A percentile compares a stretch with the other conserved stretches of the same genome.
Evolutionary conservation across 352 stramenopile species (phyloP).

Genomic region (Phytophthora pinifolia): DNA sequence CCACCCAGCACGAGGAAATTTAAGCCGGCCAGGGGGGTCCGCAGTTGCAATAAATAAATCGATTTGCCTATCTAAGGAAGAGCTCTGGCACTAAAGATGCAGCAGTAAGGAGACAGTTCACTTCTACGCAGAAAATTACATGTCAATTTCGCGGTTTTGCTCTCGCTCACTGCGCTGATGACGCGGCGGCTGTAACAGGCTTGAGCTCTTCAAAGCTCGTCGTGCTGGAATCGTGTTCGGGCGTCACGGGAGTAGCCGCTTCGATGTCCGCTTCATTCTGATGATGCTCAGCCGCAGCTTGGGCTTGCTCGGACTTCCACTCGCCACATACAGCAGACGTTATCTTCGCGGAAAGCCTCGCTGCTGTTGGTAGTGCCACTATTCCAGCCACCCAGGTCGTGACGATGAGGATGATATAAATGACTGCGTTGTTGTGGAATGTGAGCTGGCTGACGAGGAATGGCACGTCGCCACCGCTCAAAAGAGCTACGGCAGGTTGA

Average conservation of each 20-base stretch:
- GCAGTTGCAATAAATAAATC: no score
- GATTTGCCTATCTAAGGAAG: no score
- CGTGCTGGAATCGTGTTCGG: not conserved
- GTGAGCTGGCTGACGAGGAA: not conserved
- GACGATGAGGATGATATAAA: slow-evolving; percentile 1
- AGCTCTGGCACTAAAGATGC: no score
- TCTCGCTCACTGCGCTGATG: not conserved
- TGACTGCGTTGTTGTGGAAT: slow-evolving; percentile 3
- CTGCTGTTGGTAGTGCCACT: slow-evolving; percentile 1
- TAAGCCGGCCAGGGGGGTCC: no score
- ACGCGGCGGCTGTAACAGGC: not conserved
- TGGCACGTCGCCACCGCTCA: not conserved
- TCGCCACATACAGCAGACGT: slow-evolving; percentile 9
- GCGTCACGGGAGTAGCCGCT: not conserved
- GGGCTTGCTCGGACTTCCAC: not conserved
- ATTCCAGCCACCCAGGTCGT: slow-evolving; percentile 8
- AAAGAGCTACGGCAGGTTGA: slow-evolving; percentile 3
- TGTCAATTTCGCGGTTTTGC: no score
- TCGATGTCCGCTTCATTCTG: not conserved
- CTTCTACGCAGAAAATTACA: no score
- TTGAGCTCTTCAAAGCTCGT: slow-evolving; percentile 1
- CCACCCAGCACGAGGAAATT: no score
- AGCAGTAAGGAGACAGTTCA: no score
- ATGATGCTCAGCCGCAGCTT: not conserved
- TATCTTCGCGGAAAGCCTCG: slow-evolving; percentile 8